phyloP scores from a whole-genome alignment of 2,329 filamentous ascomycete genomes.

The Neofusicoccum sp. region DNA sequence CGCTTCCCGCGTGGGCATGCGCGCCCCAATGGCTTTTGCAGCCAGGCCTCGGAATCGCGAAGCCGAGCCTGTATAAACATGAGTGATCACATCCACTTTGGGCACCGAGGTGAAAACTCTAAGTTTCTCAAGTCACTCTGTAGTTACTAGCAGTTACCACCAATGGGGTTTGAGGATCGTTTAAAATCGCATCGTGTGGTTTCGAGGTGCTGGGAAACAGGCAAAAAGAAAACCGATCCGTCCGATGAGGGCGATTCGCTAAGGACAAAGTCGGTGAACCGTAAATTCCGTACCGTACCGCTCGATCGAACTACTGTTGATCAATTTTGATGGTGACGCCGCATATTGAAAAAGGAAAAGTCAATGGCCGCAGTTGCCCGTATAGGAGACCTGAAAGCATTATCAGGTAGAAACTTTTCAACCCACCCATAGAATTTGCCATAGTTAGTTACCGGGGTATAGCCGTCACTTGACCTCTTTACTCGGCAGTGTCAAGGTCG shows the following conservation, averaged over 20 bases:
- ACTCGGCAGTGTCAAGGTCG: conserved; percentile 78
- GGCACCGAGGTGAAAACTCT: conserved; percentile 11
- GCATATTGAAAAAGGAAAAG: conserved; percentile 19
- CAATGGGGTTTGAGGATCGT: conserved; percentile 10
- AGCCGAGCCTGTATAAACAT: conserved; percentile 16
- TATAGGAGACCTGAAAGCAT: conserved; percentile 7
- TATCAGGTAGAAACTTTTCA: conserved; percentile 18
- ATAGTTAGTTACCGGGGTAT: conserved; percentile 17
- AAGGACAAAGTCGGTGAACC: conserved; percentile 19
- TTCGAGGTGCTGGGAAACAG: conserved; percentile 5
- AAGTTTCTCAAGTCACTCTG: conserved; percentile 14
- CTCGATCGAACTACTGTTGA: conserved; percentile 17
- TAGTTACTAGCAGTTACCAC: conserved; percentile 18
- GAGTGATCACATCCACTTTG: conserved; percentile 8
- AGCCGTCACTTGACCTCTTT: background rate
- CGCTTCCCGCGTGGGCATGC: background rate
- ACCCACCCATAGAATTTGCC: conserved; percentile 7
- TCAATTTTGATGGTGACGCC: conserved; percentile 18
- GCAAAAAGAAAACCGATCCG: conserved; percentile 14
- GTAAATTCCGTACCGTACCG: conserved; percentile 21
- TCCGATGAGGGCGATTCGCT: conserved; percentile 16
- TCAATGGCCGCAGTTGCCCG: conserved; percentile 17
- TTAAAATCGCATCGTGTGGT: conserved; percentile 12
- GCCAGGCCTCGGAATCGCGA: conserved; percentile 6
- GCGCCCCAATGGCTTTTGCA: background rate